phyloP scores from a whole-genome alignment of 1,284 basidiomycete genomes.

The Anthracocystis walkeri region DNA sequence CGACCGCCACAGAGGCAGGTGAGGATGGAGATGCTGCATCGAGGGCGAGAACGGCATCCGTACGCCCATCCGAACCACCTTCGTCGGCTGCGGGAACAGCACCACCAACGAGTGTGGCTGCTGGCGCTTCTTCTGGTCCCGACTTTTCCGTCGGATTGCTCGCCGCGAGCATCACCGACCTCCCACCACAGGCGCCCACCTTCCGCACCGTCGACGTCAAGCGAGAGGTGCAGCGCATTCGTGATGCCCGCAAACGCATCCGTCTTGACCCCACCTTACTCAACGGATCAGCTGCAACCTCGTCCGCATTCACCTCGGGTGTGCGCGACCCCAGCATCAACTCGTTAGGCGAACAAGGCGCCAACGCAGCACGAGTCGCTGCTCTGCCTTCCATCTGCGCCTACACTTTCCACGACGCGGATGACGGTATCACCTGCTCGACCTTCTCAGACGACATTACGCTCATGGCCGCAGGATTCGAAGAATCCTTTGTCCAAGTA shows the following conservation, averaged over 20 bases:
- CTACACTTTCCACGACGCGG: conserved; percentile 68
- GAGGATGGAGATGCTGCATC: conserved; percentile 16
- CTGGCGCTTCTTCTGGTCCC: conserved; percentile 12
- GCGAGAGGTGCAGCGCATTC: conserved; percentile 88
- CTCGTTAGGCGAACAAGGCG: conserved; percentile 54
- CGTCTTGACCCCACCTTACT: conserved; percentile 57
- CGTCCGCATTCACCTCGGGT: conserved; percentile 37
- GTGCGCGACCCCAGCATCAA: conserved; percentile 57
- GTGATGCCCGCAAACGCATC: conserved; percentile 76
- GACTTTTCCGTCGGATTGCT: conserved; percentile 55
- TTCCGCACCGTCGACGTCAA: conserved; percentile 90
- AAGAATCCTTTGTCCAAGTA: conserved; percentile 92
- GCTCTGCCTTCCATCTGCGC: conserved; percentile 67
- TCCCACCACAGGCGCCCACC: conserved; percentile 79
- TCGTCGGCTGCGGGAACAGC: conserved; percentile 21
- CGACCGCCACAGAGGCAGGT: conserved; percentile 5
- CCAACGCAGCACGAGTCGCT: conserved; percentile 55
- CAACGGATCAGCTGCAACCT: conserved; percentile 11
- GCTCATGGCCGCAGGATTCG: conserved; percentile 94
- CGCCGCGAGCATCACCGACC: conserved; percentile 78
- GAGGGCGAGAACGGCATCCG: conserved; percentile 30
- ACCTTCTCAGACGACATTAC: conserved; percentile 92
- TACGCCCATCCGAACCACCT: conserved; percentile 33
- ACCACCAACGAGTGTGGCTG: conserved; percentile 10
- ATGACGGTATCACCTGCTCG: conserved; percentile 78